phyloP scores from a whole-genome alignment of 2,329 filamentous ascomycete genomes.

The Lasiodiplodia citricola region DNA sequence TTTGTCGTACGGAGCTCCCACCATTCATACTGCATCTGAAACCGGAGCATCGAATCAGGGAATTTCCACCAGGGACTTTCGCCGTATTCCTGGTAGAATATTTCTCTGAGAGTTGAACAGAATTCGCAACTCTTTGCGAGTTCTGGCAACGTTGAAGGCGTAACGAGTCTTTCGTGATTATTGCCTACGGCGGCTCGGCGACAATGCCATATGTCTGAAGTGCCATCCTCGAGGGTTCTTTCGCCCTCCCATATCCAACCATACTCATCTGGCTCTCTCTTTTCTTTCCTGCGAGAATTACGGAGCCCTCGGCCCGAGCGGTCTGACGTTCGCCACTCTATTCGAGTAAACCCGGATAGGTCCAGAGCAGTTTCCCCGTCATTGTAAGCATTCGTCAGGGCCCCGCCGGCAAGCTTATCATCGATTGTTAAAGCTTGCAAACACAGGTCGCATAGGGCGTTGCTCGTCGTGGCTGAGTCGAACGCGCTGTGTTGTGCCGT shows the following conservation, averaged over 20 bases:
- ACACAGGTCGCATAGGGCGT: background rate
- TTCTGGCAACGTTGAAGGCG: background rate
- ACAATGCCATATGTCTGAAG: too few relatives aligned
- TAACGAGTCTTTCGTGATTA: background rate
- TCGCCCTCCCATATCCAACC: background rate
- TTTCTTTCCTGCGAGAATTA: background rate
- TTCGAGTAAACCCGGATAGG: background rate
- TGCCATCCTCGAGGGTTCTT: too few relatives aligned
- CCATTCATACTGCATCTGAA: background rate
- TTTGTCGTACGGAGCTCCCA: background rate
- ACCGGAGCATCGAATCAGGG: background rate
- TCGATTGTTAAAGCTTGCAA: background rate
- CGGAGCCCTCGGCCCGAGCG: too few relatives aligned
- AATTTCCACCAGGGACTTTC: background rate
- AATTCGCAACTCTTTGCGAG: background rate
- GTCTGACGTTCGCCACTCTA: too few relatives aligned
- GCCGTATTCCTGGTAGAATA: background rate
- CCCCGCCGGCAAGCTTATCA: background rate
- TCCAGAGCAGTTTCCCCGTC: background rate
- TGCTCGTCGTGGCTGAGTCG: background rate
- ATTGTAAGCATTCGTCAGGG: background rate
- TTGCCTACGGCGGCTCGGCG: too few relatives aligned
- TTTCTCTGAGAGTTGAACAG: background rate
- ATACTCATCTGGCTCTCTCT: background rate
- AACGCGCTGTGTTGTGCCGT: background rate